Percentiles rank a stretch among this genome's conserved stretches.
Conservation (phyloP, 169 alveolate species). For the Cryptosporidium parvum region DNA sequence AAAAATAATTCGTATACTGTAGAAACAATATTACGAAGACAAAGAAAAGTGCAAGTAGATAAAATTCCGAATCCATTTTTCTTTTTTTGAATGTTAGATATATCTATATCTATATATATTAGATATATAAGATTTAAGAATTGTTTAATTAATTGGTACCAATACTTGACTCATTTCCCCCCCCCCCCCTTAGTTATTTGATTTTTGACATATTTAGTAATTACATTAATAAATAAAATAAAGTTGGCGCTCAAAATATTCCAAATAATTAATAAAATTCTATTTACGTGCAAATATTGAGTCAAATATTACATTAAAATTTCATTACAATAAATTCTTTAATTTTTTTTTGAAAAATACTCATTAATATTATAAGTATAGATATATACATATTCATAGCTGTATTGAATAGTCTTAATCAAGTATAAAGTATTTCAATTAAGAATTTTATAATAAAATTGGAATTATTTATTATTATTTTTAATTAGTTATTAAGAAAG, state of each 20-base stretch:
- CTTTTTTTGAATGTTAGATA: not conserved
- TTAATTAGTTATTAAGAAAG: not conserved
- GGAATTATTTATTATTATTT: not conserved
- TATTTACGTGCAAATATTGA: not conserved
- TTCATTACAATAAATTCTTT: not conserved
- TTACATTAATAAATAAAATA: not conserved
- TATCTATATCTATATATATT: not conserved
- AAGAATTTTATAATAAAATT: not conserved
- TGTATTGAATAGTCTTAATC: too few species aligned
- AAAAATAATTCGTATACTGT: constrained; percentile 36
- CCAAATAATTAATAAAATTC: not conserved
- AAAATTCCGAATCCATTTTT: not conserved
- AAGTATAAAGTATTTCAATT: not conserved
- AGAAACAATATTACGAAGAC: not conserved
- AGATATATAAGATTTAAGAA: not conserved
- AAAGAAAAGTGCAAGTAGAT: not conserved
- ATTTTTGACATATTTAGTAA: not conserved
- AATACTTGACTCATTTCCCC: not conserved
- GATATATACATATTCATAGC: not conserved
- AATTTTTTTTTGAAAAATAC: not conserved
- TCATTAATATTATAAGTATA: too few species aligned
- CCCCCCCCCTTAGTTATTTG: not conserved
- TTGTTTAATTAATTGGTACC: too few species aligned
- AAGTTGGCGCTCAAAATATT: not conserved
- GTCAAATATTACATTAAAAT: constrained; percentile 5